phyloP scores from a whole-genome alignment of 2,329 filamentous ascomycete species.

The Fusarium piperis region DNA sequence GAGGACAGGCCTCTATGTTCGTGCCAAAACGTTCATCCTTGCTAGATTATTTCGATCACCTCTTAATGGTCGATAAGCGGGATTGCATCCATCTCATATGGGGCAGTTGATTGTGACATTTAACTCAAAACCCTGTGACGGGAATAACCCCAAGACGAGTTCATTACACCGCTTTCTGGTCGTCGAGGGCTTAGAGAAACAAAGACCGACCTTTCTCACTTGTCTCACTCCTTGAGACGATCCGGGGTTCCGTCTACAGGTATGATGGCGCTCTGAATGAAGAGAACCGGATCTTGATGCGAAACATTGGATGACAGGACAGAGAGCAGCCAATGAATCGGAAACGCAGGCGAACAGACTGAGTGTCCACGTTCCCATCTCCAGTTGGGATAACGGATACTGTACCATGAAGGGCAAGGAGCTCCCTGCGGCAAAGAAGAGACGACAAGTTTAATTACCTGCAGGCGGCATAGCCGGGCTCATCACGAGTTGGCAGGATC shows the following conservation, averaged over 20 bases:
- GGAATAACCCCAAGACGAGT: background rate
- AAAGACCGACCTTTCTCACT: background rate
- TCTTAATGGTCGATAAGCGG: constrained; percentile 25
- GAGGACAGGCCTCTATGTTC: background rate
- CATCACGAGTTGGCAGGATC: background rate
- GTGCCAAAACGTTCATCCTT: constrained; percentile 4
- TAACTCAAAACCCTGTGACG: background rate
- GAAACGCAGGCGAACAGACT: background rate
- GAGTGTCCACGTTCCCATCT: background rate
- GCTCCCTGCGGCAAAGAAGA: background rate
- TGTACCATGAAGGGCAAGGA: background rate
- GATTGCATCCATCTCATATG: background rate
- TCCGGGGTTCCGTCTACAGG: background rate
- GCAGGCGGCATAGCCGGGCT: background rate
- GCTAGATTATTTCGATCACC: constrained; percentile 5
- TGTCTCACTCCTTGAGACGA: background rate
- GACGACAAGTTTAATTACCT: background rate
- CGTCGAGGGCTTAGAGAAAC: background rate
- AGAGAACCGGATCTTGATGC: background rate
- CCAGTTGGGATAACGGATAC: background rate
- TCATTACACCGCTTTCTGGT: background rate
- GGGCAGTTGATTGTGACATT: constrained; percentile 6
- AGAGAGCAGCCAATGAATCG: background rate
- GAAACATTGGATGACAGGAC: background rate
- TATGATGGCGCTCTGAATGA: background rate